Conservation (phyloP, 1,284 basidiomycete genomes). For the Mycosarcoma mackinlayi region DNA sequence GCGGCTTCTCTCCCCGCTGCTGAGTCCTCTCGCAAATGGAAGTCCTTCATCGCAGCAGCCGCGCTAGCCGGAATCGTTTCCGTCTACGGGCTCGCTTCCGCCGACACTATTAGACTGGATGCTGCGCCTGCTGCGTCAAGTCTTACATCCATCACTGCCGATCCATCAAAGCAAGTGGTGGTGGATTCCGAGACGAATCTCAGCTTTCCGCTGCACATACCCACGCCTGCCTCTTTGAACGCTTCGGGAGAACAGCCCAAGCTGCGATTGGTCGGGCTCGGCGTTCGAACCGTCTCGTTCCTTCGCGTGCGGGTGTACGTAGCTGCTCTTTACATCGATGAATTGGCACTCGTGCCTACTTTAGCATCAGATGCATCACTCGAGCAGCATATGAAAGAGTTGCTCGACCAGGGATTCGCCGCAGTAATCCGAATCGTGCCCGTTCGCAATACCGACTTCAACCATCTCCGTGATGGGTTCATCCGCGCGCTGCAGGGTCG, state of each 20-base stretch:
- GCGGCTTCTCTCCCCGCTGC: not conserved
- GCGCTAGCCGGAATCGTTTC: slow-evolving; percentile 13
- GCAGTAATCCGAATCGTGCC: slow-evolving; percentile 73
- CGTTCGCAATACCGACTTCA: slow-evolving; percentile 81
- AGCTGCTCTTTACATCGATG: slow-evolving; percentile 84
- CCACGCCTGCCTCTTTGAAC: slow-evolving; percentile 14
- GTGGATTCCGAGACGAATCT: slow-evolving; percentile 39
- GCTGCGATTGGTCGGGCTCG: slow-evolving; percentile 77
- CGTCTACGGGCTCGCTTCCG: not conserved
- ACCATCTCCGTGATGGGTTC: slow-evolving; percentile 86
- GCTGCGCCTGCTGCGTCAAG: slow-evolving; percentile 14
- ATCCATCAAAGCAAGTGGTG: slow-evolving; percentile 22
- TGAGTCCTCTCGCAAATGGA: not conserved
- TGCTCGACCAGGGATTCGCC: slow-evolving; percentile 50
- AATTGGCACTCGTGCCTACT: slow-evolving; percentile 59
- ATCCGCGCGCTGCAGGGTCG: slow-evolving; percentile 78
- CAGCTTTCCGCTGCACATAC: slow-evolving; percentile 39
- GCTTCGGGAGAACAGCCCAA: slow-evolving; percentile 68
- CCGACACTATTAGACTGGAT: slow-evolving; percentile 17
- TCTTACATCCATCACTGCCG: slow-evolving; percentile 3
- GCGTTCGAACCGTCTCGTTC: slow-evolving; percentile 85
- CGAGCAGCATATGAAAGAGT: slow-evolving; percentile 30
- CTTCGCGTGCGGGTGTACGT: slow-evolving; percentile 84
- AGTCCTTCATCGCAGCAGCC: not conserved
- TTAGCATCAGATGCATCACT: slow-evolving; percentile 1